Base-by-base conservation (phyloP, 768 basidiomycete genomes). In the Serendipita sp. region DNA sequence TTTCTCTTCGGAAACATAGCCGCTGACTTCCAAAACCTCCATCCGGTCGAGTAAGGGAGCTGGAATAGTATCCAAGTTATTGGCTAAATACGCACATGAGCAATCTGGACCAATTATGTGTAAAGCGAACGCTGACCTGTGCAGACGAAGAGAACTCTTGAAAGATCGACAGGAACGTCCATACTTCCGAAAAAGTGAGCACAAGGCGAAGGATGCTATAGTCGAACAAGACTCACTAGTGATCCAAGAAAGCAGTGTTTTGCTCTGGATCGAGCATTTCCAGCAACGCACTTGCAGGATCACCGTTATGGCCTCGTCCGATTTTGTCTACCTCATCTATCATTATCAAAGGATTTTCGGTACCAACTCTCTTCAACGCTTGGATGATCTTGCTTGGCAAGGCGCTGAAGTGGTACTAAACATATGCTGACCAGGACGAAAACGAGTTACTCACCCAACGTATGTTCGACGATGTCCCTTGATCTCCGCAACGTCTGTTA, bases 381-480 rank as follows among this genome's bases (percentile, higher is more conserved):
- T 95, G 92, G 64, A 95, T 91, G 66, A 94, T 92, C 79, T 95
- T 96, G 41, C 93, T 92, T 0, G 93, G 93, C 47, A 96, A 78
- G 0, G 92, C 93, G 63, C 88, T 89, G 68, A 18, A 63, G 64
- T 44, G 45, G 70, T 67, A 34, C 63, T 45, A 34, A 53, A 2
- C 66, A 45, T 41, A 46, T 64, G 13, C 38, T 13, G 51, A 37
- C 30, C 37, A 4, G 34, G 2, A 30, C 15, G 45, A 34, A 38
- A 30, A 58, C 11, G 13, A 30, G 58, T 8, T 1, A 77, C 85
- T 48, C 65, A 89, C 86, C 89, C 91, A 63, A 94, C 91, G 72
- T 96, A 98, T n/a, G 95, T 99, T 72, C 96, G 78, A 70, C 96
- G 77, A 72, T 99, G 96, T 0, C 96, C 96, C 76, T 98, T 98